phyloP scores from a whole-genome alignment of 2,329 filamentous ascomycete species.

The Calonectria ilicicola region DNA sequence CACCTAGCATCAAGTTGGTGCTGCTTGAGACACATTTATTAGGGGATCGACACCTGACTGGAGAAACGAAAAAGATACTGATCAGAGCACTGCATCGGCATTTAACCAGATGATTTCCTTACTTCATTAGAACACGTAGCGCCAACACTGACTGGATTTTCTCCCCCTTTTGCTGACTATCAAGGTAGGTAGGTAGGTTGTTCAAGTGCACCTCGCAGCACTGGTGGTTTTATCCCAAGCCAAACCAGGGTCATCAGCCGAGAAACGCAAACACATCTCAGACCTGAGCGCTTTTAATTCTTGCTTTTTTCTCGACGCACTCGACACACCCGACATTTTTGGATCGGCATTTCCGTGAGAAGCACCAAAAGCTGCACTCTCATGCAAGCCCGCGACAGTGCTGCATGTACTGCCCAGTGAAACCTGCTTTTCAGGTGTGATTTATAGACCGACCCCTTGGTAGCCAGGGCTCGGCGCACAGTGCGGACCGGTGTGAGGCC shows the following conservation, averaged over 20 bases:
- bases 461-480: neutral
- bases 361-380: neutral
- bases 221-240: neutral
- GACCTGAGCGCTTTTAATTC: neutral
- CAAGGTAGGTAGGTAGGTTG: neutral
- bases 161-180: neutral
- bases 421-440: neutral
- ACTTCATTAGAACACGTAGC: neutral
- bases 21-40: neutral
- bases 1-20: neutral
- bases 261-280: neutral
- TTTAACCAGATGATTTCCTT: neutral
- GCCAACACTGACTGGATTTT: neutral
- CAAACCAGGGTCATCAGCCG: neutral
- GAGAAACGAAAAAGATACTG: neutral
- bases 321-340: neutral
- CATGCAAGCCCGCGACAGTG: neutral
- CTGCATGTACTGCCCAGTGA: neutral
- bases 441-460: neutral
- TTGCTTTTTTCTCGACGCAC: neutral
- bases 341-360: neutral
- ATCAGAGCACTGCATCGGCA: neutral
- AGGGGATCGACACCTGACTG: neutral
- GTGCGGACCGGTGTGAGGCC: neutral
- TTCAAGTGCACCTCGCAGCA: neutral